Evolutionary conservation across 2,329 filamentous ascomycete species (phyloP), one percentile per base, ranked within the genome.

Genomic region (Hypoxylon sp.): DNA sequence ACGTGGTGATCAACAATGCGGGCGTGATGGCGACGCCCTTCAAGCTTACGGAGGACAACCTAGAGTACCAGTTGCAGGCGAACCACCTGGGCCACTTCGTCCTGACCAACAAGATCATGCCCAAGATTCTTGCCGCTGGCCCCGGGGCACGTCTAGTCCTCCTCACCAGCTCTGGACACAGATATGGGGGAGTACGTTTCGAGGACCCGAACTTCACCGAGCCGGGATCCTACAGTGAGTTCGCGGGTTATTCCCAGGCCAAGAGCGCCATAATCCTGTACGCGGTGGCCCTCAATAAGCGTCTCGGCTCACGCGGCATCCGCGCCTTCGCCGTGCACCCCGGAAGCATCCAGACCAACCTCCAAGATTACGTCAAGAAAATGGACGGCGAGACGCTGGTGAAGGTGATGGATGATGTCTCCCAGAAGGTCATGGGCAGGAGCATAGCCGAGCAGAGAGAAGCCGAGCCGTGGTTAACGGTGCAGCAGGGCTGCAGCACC

Each of bases 241-340:
- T 81, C 73, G 70, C 72, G 7, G 79, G 79, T 2, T 85, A 85
- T 72, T 82, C 80, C 3, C 82, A 85, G 61, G 75, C 76, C 46
- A 86, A 86, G 76, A 82, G 81, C 2, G 83, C 82, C 20, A 83
- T 83, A 59, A 80, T 85, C 51, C 72, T 85, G 37, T 82, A 82
- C 68, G 77, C 81, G 1, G 69, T 82, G 1, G 79, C 76, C 0
- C 75, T 84, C 30, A 81, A 79, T 31, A 72, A 73, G 61, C 76
- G 76, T 10, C 61, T 70, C 74, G 46, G 72, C 6, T 48, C 59
- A 20, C 71, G 74, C 48, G 79, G 79, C 8, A 72, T 83, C 30
- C 72, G 73, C 37, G 77, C 79, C 37, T 82, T 78, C 67, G 76
- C 79, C 17, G 74, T 82, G n/a, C 79, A 83, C 68, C 82, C 81